Conservation (phyloP, 2,329 filamentous ascomycete species). For the Bisporella sp. region DNA sequence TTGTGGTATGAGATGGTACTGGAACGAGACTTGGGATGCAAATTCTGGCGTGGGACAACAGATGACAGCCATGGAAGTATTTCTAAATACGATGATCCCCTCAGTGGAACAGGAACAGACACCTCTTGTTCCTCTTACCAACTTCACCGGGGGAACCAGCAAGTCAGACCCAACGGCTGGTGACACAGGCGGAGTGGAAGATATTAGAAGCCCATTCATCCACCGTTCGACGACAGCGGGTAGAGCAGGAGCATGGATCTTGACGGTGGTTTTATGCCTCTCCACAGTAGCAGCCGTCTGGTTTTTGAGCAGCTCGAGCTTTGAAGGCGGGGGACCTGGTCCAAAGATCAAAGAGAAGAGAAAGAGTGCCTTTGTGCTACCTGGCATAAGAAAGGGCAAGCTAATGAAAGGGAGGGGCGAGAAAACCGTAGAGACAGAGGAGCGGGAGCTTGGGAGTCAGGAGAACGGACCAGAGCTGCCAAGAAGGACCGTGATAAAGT, state of each 20-base stretch:
- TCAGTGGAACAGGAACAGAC: constrained; percentile 18
- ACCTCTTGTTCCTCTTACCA: constrained; percentile 35
- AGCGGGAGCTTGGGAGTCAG: too few relatives aligned
- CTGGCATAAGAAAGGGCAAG: neutral
- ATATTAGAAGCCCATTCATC: neutral
- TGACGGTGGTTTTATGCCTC: constrained; percentile 26
- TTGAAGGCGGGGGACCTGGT: neutral
- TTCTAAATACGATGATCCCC: constrained; percentile 53
- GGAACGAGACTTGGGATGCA: constrained; percentile 44
- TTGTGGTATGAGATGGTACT: constrained; percentile 55
- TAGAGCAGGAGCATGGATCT: constrained; percentile 33
- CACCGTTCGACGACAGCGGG: constrained; percentile 27
- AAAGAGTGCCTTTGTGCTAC: neutral
- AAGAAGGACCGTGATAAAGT: too few relatives aligned
- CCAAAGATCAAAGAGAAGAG: neutral
- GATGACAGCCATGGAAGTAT: constrained; percentile 53
- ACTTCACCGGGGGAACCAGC: constrained; percentile 50
- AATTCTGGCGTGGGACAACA: constrained; percentile 43
- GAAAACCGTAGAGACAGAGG: neutral
- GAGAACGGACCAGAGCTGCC: too few relatives aligned
- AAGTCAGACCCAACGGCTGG: constrained; percentile 28
- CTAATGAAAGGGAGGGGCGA: neutral
- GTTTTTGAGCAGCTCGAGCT: neutral
- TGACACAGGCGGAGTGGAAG: constrained; percentile 7
- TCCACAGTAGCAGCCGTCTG: neutral